Evolutionary conservation across 129 eudicot species (phyloP).

Genomic region (Artemisia tridentata): DNA sequence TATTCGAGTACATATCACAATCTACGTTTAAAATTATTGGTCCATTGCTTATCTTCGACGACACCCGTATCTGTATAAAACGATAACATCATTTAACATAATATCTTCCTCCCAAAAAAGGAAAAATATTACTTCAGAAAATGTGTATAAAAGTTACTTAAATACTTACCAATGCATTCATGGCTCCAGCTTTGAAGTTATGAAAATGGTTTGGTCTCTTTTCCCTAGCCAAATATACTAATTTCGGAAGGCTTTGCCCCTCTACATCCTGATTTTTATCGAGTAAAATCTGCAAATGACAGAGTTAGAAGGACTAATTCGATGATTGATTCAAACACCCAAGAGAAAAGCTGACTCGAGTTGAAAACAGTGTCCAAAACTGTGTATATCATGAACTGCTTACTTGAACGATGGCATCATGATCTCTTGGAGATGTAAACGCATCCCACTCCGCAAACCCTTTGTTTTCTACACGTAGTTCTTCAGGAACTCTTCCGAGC

Average conservation of each 20-base stretch:
- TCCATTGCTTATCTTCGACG: too few species aligned
- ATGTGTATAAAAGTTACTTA: too few species aligned
- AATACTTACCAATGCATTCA: slow-evolving; percentile 78
- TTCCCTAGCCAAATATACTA: slow-evolving; percentile 77
- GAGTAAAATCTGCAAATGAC: slow-evolving; percentile 49
- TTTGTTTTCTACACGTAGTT: slow-evolving; percentile 29
- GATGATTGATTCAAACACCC: background rate
- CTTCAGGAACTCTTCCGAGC: slow-evolving; percentile 39
- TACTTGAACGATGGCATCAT: slow-evolving; percentile 57
- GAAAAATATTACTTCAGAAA: background rate
- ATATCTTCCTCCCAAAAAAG: slow-evolving; percentile 61
- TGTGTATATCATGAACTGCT: background rate
- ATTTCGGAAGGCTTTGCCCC: slow-evolving; percentile 52
- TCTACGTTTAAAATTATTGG: too few species aligned
- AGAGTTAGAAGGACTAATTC: background rate
- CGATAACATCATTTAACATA: slow-evolving; percentile 62
- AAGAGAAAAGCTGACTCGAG: background rate
- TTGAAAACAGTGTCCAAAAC: background rate
- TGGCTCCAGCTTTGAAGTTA: slow-evolving; percentile 89
- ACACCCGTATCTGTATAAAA: too few species aligned
- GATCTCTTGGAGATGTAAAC: slow-evolving; percentile 43
- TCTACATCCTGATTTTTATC: slow-evolving; percentile 46
- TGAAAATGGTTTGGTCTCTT: slow-evolving; percentile 68
- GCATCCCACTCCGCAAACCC: slow-evolving; percentile 60
- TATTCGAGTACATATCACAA: too few species aligned